Evolutionary conservation across 805 yeast species (phyloP), one percentile per base, ranked within the genome.

Genomic region (Helenozyma baotianmanensis): DNA sequence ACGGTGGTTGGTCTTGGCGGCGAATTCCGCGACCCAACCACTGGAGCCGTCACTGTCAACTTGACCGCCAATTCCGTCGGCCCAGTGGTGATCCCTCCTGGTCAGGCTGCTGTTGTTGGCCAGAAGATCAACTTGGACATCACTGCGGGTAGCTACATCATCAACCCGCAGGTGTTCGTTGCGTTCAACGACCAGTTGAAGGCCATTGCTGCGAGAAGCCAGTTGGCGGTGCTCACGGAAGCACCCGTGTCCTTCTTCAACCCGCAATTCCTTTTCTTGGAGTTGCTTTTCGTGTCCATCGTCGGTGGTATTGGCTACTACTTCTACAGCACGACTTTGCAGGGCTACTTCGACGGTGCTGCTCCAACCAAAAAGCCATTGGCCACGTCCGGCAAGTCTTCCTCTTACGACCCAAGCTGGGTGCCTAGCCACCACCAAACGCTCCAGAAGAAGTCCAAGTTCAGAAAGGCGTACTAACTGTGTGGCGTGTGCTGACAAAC

Each of bases 1-100:
- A 62, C 72, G 14, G 57, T 84, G 35, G 73, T 78, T 29, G 92
- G 87, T 38, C 75, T 80, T 35, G 82, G 85, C 33, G 92, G 92
- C 35, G 50, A 69, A 33, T 69, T 83, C 57, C 62, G 70, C 35
- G 69, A 77, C 38, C 77, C 83, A 16, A 61, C 60, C 39, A 68
- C 72, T 31, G 74, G 78, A 38, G 70, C 68, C 28, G 45, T 65
- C 29, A 51, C 60, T 18, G 76, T 80, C 44, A 83, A 84, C 54
- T 64, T 85, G 53, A 76, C 92, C 16, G 72, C 76, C 32, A 72
- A 78, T 30, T 64, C 73, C 35, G 56, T 82, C 34, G 89, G 83
- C 11, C 86, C 88, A 12, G 39, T 79, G 32, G 45, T 54, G 7
- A 62, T 81, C 35, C 62, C 56, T 13, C 60, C 78, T 4, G 80